A percentile compares a stretch with the other conserved stretches of the same genome.
Evolutionary conservation across 2,329 filamentous ascomycete genomes (phyloP).

Genomic region (Cladosporium sp.): DNA sequence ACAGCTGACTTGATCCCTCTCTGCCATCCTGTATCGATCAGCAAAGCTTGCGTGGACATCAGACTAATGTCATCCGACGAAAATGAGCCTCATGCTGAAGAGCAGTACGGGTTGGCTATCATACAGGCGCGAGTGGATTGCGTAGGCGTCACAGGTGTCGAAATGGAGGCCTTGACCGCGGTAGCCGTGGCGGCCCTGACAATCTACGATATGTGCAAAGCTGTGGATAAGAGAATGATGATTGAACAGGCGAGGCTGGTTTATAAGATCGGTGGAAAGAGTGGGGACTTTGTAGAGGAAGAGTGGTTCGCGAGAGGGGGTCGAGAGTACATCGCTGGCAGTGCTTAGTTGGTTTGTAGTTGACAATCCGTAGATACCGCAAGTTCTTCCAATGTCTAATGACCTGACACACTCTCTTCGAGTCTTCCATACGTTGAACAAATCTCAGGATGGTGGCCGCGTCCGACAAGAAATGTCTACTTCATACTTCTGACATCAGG

Average conservation of each 20-base stretch:
- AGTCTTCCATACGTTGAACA: too few relatives aligned
- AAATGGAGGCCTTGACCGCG: constrained; percentile 93
- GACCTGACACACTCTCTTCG: too few relatives aligned
- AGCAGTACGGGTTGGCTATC: neutral
- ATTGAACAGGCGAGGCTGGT: constrained; percentile 66
- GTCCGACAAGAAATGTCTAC: too few relatives aligned
- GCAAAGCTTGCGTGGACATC: constrained; percentile 59
- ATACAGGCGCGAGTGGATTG: constrained; percentile 73
- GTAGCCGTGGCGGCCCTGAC: constrained; percentile 76
- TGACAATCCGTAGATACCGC: too few relatives aligned
- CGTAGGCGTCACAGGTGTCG: constrained; percentile 82
- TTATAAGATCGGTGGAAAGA: constrained; percentile 79
- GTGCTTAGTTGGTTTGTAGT: too few relatives aligned
- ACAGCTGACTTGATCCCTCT: constrained; percentile 82
- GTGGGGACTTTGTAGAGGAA: constrained; percentile 47
- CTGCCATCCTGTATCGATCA: constrained; percentile 80
- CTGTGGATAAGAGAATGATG: constrained; percentile 79
- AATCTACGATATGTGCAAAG: constrained; percentile 96
- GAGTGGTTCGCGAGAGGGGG: neutral
- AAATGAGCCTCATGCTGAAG: neutral
- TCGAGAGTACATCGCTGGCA: too few relatives aligned
- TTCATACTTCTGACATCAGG: too few relatives aligned
- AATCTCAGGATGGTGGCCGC: too few relatives aligned
- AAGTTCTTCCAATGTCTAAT: too few relatives aligned
- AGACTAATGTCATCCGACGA: too few relatives aligned